Conservation (phyloP, 2,329 filamentous ascomycete species). For the Apiospora rasikravindrae region DNA sequence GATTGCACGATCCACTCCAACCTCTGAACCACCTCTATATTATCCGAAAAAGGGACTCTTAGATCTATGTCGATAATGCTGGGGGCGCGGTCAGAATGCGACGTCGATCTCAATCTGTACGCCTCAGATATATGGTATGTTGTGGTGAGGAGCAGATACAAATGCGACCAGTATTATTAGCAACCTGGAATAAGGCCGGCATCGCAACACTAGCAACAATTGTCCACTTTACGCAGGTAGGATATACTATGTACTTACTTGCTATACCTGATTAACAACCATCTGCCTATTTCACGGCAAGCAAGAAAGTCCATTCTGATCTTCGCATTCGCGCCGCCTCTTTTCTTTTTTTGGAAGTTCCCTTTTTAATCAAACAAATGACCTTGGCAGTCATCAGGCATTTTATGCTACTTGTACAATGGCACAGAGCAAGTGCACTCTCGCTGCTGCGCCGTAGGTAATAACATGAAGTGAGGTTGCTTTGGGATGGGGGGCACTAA, state of each 20-base stretch:
- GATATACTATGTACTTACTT: too few species aligned
- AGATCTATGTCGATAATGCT: neutral
- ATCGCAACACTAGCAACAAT: neutral
- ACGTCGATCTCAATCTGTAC: neutral
- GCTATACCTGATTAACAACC: neutral
- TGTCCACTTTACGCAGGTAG: neutral
- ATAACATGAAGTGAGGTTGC: neutral
- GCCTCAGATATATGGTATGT: neutral
- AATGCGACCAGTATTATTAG: neutral
- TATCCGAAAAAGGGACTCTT: neutral
- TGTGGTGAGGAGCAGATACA: neutral
- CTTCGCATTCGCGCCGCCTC: neutral
- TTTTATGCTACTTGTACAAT: neutral
- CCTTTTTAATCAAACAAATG: neutral
- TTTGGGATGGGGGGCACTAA: neutral
- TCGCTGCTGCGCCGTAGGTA: neutral
- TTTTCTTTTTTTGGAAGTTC: too few species aligned
- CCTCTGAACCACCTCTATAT: neutral
- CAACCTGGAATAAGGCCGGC: too few species aligned
- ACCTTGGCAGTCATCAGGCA: neutral
- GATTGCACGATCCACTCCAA: neutral
- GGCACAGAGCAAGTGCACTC: neutral
- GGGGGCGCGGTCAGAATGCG: neutral
- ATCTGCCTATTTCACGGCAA: neutral
- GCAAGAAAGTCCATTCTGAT: neutral